These are phyloP conservation scores for Capsicum rhomboideum DNA, from an alignment of 257 asterid genomes.

Conservation along the genomic window DNA sequence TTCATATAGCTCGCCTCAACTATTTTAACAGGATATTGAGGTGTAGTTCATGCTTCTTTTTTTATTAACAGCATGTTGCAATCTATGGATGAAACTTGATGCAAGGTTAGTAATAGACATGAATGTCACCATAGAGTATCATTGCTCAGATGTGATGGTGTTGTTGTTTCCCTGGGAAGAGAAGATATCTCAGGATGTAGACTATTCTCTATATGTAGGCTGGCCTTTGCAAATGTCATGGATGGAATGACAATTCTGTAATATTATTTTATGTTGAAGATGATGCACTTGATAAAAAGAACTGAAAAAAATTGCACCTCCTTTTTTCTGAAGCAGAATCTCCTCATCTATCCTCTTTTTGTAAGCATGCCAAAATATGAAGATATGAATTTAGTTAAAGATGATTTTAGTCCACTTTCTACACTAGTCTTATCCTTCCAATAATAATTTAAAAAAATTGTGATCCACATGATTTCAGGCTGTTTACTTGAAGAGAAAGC, in stretches of 20 bases:
- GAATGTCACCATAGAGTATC: neutral
- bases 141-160: neutral
- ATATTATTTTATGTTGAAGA: neutral
- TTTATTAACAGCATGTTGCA: neutral
- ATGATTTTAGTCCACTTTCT: neutral
- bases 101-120: neutral
- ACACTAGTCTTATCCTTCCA: neutral
- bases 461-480: constrained; percentile 44
- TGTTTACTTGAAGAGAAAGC: constrained; percentile 72
- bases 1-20: neutral
- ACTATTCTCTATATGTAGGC: neutral
- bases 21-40: neutral
- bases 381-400: neutral
- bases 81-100: neutral
- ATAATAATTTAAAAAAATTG: neutral
- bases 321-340: neutral
- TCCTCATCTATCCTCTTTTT: neutral
- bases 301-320: neutral
- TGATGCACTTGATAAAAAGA: neutral
- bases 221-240: neutral
- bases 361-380: neutral
- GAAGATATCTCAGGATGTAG: neutral
- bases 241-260: neutral
- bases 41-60: neutral
- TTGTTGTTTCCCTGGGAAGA: neutral